These are phyloP conservation scores for Thraustotheca clavata DNA, from an alignment of 352 stramenopile genomes.

Conservation along the genomic window DNA sequence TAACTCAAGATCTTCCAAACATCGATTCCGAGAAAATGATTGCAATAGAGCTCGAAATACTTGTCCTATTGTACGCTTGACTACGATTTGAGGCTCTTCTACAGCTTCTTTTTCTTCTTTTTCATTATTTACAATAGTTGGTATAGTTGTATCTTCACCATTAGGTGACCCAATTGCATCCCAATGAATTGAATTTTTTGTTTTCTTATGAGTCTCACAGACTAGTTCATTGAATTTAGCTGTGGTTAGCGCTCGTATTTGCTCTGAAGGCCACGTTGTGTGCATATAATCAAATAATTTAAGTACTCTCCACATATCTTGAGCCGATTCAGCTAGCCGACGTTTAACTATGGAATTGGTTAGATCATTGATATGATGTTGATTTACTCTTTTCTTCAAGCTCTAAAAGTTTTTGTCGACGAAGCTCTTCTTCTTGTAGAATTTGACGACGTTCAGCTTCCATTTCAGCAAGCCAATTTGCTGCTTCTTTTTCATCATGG, in stretches of 20 bases:
- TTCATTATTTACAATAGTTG: too few species aligned
- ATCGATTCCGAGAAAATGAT: conserved; percentile 70
- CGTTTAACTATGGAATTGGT: conserved; percentile 35
- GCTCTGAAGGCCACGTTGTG: conserved; percentile 49
- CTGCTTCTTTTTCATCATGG: conserved; percentile 34
- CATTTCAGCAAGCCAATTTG: conserved; percentile 57
- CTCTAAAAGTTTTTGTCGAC: conserved; percentile 44
- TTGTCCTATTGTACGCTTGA: conserved; percentile 37
- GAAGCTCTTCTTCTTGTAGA: conserved; percentile 62
- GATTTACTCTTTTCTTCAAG: conserved; percentile 58
- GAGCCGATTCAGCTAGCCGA: conserved; percentile 57
- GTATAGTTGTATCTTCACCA: too few species aligned
- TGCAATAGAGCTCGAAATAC: conserved; percentile 55
- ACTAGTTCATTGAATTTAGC: conserved; percentile 49
- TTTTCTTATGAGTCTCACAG: conserved; percentile 29
- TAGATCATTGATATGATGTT: neutral
- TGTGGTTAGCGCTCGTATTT: conserved; percentile 40
- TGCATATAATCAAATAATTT: conserved; percentile 41
- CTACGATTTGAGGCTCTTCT: neutral
- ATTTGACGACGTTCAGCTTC: conserved; percentile 46
- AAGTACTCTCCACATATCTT: conserved; percentile 60
- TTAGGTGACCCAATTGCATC: neutral
- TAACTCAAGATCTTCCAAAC: conserved; percentile 57
- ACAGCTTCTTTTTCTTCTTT: neutral
- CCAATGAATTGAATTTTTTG: conserved; percentile 19